Base-by-base conservation (phyloP, 2,329 filamentous ascomycete genomes). In the Penicillium paneum region DNA sequence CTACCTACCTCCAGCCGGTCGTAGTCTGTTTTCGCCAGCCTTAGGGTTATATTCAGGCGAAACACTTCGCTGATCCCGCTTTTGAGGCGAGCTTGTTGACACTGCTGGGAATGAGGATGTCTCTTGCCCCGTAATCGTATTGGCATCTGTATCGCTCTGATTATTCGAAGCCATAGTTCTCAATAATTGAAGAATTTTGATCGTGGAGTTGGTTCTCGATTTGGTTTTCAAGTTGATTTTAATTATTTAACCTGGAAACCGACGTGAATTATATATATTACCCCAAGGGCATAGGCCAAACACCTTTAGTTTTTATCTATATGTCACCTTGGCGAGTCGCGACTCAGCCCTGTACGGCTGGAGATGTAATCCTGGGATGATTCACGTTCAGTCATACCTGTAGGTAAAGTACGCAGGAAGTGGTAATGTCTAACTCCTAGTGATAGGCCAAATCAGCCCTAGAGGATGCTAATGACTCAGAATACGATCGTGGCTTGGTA, bases 1-100 rank as follows among this genome's bases (percentile, higher is more conserved):
- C 2, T 40, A 31, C 52, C 17, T 52, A 64, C 60, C 58, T 52
- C 45, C 54, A 28, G 58, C 60, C 10, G 61, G 61, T 8, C 60
- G 58, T 21, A 64, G 24, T 43, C 45, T 61, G 36, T 64, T 63
- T 43, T 64, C 56, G 3, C 54, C 56, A 24, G 54, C 46, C 26
- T 54, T 56, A 5, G 43, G 42, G 19, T 57, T 44, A 35, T 35
- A 53, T 6, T 48, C 43, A 8, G 49, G 39, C 10, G 43, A 55
- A 13, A 19, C 19, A 15, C 38, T 53, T 21, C 43, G 52, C 15
- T 48, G 35, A 21, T 47, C 24, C n/a, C 17, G 8, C 24, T 31
- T 48, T 15, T 8, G 21, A 15, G 32, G 17, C 3, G 8, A 19
- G 17, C n/a, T 21, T 12, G 15, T 19, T 19, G 29, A 28, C 7